These are phyloP conservation scores for Parsonsia alboflavescens DNA, from an alignment of 257 asterid genomes.

Conservation along the genomic window DNA sequence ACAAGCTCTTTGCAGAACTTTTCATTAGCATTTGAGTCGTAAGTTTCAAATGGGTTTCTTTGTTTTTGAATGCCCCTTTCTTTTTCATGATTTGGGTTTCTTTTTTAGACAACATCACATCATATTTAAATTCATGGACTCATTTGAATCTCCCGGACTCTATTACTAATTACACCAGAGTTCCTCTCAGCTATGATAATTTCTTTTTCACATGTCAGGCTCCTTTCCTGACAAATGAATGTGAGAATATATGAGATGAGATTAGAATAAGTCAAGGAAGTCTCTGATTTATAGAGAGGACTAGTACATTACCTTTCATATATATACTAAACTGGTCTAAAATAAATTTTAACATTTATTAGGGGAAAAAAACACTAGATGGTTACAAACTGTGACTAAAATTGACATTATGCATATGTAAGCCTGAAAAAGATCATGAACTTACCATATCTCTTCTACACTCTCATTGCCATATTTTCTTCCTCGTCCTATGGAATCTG, in stretches of 20 bases:
- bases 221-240: constrained; percentile 52
- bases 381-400: not conserved
- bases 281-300: too few relatives aligned
- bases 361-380: not conserved
- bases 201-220: constrained; percentile 72
- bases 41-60: too few relatives aligned
- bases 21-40: too few relatives aligned
- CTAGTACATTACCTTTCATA: too few relatives aligned
- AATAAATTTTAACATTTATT: too few relatives aligned
- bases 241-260: not conserved
- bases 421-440: constrained; percentile 6
- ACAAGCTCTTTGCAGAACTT: too few relatives aligned
- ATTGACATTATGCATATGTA: not conserved
- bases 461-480: too few relatives aligned
- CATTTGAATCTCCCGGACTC: constrained; percentile 84
- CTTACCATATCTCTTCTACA: constrained; percentile 85
- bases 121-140: constrained; percentile 22
- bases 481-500: too few relatives aligned
- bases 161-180: constrained; percentile 63
- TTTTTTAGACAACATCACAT: not conserved
- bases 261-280: not conserved
- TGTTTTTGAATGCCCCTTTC: too few relatives aligned
- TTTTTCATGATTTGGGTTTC: not conserved
- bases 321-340: too few relatives aligned
- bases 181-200: constrained; percentile 78